phyloP scores from a whole-genome alignment of 1,284 basidiomycete genomes.

The Caloboletus firmus region DNA sequence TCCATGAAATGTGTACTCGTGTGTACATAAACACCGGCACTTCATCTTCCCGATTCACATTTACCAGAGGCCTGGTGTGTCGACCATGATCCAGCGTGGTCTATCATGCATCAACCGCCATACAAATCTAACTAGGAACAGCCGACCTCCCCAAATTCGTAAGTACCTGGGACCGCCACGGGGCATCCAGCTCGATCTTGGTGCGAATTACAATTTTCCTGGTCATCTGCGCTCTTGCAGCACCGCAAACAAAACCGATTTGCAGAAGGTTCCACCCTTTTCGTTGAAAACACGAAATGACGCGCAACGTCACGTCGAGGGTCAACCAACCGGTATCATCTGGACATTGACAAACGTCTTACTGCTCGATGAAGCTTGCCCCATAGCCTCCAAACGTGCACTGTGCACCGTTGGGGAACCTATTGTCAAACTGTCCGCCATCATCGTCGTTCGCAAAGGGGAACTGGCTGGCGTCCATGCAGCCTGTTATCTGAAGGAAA shows the following conservation, averaged over 20 bases:
- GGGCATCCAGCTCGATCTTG: conserved; percentile 46
- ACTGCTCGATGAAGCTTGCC: conserved; percentile 54
- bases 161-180: conserved; percentile 45
- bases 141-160: conserved; percentile 41
- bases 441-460: conserved; percentile 40
- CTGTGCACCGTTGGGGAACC: conserved; percentile 53
- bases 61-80: background rate
- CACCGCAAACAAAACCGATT: conserved; percentile 52
- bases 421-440: conserved; percentile 51
- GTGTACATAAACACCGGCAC: background rate
- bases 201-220: conserved; percentile 53
- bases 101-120: background rate
- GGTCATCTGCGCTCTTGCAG: conserved; percentile 43
- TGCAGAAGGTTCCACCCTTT: conserved; percentile 47
- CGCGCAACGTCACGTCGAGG: background rate
- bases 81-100: conserved; percentile 16
- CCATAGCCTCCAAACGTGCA: conserved; percentile 51
- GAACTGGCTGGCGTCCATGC: conserved; percentile 43
- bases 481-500: conserved; percentile 47
- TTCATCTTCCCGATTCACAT: background rate
- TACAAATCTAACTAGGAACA: conserved; percentile 36
- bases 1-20: background rate
- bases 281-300: background rate
- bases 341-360: conserved; percentile 11
- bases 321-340: conserved; percentile 1